Evolutionary conservation across 345 rosid species (phyloP).

Genomic region (Eucalyptus melliodora): DNA sequence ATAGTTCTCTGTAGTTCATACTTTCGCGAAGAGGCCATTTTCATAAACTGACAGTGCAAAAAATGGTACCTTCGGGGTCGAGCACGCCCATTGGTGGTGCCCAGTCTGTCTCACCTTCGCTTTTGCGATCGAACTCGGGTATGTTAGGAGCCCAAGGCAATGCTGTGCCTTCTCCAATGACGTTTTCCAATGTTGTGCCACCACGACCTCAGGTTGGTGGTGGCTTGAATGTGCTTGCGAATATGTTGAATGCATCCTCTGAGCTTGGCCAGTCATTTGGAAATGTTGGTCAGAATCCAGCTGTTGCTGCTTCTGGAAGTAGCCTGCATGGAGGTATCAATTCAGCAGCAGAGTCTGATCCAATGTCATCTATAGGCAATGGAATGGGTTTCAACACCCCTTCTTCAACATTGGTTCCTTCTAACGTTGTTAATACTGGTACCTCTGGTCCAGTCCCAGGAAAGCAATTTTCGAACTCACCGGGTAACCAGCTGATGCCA

Average conservation of each 20-base stretch:
- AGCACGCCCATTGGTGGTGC: slow-evolving; percentile 71
- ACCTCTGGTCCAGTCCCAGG: slow-evolving; percentile 65
- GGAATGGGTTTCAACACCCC: slow-evolving; percentile 56
- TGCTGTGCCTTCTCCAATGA: slow-evolving; percentile 53
- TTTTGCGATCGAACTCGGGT: slow-evolving; percentile 63
- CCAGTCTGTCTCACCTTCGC: slow-evolving; percentile 56
- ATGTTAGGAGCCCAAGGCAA: slow-evolving; percentile 73
- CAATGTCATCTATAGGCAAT: slow-evolving; percentile 51
- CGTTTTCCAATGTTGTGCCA: slow-evolving; percentile 55
- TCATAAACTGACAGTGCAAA: slow-evolving; percentile 1
- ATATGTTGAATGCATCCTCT: slow-evolving; percentile 64
- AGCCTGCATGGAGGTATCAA: slow-evolving; percentile 50
- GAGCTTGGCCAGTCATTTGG: slow-evolving; percentile 82
- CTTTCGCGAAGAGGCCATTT: not conserved
- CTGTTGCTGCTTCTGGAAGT: slow-evolving; percentile 36
- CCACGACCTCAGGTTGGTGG: slow-evolving; percentile 59
- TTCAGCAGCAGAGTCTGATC: slow-evolving; percentile 69
- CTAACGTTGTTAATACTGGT: slow-evolving; percentile 55
- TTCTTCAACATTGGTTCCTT: slow-evolving; percentile 41
- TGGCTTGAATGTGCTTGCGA: slow-evolving; percentile 74
- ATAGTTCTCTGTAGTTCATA: slow-evolving; percentile 2
- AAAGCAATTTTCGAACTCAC: slow-evolving; percentile 55
- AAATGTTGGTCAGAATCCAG: slow-evolving; percentile 50
- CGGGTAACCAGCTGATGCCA: slow-evolving; percentile 47
- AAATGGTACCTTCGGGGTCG: slow-evolving; percentile 84